Evolutionary conservation across 805 yeast species (phyloP).

Genomic region (Ogataea zsoltii): DNA sequence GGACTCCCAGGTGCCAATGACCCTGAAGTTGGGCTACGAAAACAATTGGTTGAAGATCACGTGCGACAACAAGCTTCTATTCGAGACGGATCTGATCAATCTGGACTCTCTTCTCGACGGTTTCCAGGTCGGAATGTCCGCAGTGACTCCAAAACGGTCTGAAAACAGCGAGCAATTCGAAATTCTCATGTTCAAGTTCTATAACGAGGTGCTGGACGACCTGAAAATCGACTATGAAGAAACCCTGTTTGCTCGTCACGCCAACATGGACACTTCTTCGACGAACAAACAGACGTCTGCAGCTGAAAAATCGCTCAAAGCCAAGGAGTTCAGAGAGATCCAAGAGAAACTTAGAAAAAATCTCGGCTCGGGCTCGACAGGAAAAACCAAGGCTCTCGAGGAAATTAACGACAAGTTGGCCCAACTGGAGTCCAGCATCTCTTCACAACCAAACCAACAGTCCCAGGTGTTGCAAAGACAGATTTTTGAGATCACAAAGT

Average conservation of each 20-base stretch:
- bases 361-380: background rate
- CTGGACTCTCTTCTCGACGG: constrained; percentile 40
- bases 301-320: constrained; percentile 2
- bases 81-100: constrained; percentile 57
- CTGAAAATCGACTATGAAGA: constrained; percentile 24
- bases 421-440: constrained; percentile 6
- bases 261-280: constrained; percentile 10
- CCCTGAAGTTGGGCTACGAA: constrained; percentile 64
- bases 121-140: constrained; percentile 56
- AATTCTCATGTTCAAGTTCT: constrained; percentile 57
- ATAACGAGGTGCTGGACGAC: constrained; percentile 42
- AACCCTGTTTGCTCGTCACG: constrained; percentile 30
- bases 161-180: constrained; percentile 59
- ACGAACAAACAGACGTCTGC: constrained; percentile 22
- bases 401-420: constrained; percentile 10
- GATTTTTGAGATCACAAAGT: constrained; percentile 21
- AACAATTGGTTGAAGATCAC: constrained; percentile 53
- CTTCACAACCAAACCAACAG: constrained; percentile 8
- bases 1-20: constrained; percentile 69
- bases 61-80: constrained; percentile 68
- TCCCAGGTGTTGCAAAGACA: constrained; percentile 21
- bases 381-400: background rate
- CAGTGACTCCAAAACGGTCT: constrained; percentile 39
- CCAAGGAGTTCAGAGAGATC: constrained; percentile 17
- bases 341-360: constrained; percentile 23